Evolutionary conservation across 78 protist genomes (phyloP), one percentile per base, ranked within the genome.

Genomic region (Acrasis kona): DNA sequence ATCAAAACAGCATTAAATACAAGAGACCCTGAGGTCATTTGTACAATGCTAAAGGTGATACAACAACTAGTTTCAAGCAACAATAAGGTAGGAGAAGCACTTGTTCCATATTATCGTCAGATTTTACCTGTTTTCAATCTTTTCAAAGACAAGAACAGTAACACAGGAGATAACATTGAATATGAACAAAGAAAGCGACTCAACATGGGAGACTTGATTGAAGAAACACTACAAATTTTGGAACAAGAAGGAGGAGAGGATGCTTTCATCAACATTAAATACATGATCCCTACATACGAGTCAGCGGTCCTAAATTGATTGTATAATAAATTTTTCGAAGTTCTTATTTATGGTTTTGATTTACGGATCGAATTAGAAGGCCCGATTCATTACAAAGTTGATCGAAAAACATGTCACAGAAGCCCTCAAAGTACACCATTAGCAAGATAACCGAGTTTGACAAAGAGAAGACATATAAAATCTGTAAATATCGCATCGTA

Each of bases 101-200:
- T 94, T 32, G 96, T 91, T 35, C 95, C 95, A 0, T 94, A 85
- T 81, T 94, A 91, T 68, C 50, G 98, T 0, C 98, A 94, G 78
- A 89, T 94, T 19, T 86, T 94, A 5, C 98, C 98, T 10, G 61
- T 94, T 9, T 79, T 91, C 79, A 91, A 88, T 85, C 70, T 94
- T 3, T 89, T 90, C 87, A 85, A 86, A 76, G 67, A 41, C 78
- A 68, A 65, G 31, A 88, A 91, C 72, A 19, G 67, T 10, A 79
- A 82, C 74, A 5, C 65, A 27, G 95, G 93, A 3, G 97, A 93
- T 75, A 50, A 10, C n/a, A 87, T 93, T 29, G 97, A 89, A 61
- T 93, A 87, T 81, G 5, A 71, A 10, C 97, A 93, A 72, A 70
- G 76, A 28, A 84, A 84, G 83, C 77, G 87, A 2, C 57, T 31